Base-by-base conservation (phyloP, 2,329 filamentous ascomycete species). In the Beauveria sp. region DNA sequence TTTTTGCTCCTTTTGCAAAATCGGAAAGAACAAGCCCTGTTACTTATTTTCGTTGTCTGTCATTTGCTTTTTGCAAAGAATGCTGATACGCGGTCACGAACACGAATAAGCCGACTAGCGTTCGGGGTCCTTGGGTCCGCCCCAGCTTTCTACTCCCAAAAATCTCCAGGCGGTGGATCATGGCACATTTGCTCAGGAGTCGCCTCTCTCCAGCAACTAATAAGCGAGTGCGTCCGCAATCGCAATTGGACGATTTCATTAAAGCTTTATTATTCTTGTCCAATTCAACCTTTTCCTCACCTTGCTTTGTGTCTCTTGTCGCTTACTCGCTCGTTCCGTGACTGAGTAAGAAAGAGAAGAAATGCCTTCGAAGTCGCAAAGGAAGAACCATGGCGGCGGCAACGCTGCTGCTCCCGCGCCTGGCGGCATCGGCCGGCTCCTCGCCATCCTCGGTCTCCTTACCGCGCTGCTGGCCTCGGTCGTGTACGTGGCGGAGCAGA, bases 401-500 rank as follows among this genome's bases (percentile, higher is more conserved):
- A 26, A 22, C 6, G 43, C 34, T n/a, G 20, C 14, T 2, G 24
- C 53, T 16, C 31, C 18, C 9, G 20, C 46, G 18, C 18, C 9
- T 20, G 64, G 67, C 51, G 68, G 70, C 62, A 66, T 75, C 62
- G 66, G 65, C 66, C 73, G 73, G 62, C 70, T 80, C 63, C 74
- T 84, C 65, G 78, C 75, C 65, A 71, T 83, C 66, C 68, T 87
- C 64, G 80, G 80, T 55, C 68, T 86, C 60, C 67, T 85, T 52
- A 74, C 85, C 57, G 84, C 80, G 61, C 68, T 86, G 65, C 71
- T 88, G 60, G 76, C 80, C 14, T 79, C 81, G 8, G 67, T 85
- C 60, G 76, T 81, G 68, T 83, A 82, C 74, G 68, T 81, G 63
- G 71, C 86, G 46, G 85, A 88, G 73, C 77, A 80, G 68, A 83